These are phyloP conservation scores for Abelmoschus esculentus DNA, from an alignment of 345 rosid genomes.

Conservation along the genomic window DNA sequence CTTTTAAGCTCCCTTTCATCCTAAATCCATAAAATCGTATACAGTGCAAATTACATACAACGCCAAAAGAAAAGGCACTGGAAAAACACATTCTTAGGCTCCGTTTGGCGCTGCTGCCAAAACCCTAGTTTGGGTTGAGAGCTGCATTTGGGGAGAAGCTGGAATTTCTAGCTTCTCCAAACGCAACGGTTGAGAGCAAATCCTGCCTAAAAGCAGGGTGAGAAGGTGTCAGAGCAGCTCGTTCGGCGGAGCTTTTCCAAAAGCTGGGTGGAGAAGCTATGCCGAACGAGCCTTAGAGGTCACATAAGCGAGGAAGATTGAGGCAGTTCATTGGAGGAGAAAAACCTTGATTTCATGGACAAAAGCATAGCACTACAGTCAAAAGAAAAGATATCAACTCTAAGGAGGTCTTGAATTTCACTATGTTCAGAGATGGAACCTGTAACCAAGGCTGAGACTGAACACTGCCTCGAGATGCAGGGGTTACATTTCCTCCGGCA, in stretches of 20 bases:
- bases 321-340: not conserved
- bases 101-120: too few species aligned
- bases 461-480: slow-evolving; percentile 58
- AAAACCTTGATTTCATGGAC: not conserved
- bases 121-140: too few species aligned
- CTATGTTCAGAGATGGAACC: slow-evolving; percentile 26
- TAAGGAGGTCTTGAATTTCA: not conserved
- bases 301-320: not conserved
- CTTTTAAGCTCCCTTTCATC: slow-evolving; percentile 93
- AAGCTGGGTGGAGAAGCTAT: too few species aligned
- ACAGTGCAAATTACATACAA: not conserved
- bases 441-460: slow-evolving; percentile 87
- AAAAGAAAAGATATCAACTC: not conserved
- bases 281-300: too few species aligned
- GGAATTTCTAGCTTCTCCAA: too few species aligned
- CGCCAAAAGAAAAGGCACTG: not conserved
- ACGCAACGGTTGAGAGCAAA: too few species aligned
- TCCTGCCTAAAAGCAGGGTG: too few species aligned
- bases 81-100: not conserved
- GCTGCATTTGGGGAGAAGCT: too few species aligned
- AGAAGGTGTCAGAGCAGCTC: too few species aligned
- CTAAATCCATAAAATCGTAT: slow-evolving; percentile 26
- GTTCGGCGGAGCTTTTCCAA: too few species aligned
- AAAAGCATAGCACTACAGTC: not conserved
- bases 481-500: slow-evolving; percentile 52